Evolutionary conservation across 176 grass and related monocot species (phyloP), one percentile per base, ranked within the genome.

Genomic region (Dendrocalamus sinicus): DNA sequence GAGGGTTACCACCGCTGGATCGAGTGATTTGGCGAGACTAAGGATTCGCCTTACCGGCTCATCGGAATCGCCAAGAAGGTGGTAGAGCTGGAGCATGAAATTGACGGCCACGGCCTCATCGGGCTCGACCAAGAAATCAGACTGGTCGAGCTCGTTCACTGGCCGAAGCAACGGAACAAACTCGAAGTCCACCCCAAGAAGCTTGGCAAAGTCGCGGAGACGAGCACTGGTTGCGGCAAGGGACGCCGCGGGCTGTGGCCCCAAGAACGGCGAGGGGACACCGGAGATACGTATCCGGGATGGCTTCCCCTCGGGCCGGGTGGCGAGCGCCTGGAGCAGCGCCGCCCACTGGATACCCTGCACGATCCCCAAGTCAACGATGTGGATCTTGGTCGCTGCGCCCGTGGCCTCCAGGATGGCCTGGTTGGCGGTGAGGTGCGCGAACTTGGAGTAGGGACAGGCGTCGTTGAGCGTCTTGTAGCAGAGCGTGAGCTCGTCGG

Each of bases 261-360:
- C 94, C 60, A 96, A 43, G 73, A 83, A 80, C 37, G 90, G 97
- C 32, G 97, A 95, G 13, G 97, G 92, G 61, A 99, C 84, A 52
- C 97, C 97, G 15, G 97, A 96, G 90, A 99, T 94, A 5, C 97
- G 94, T 39, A 99, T 70, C 54, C 81, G 55, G 24, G 94, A 78
- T 0, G 97, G 97, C 71, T 99, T 99, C 30, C 94, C 97, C 73
- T 81, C 82, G 6, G 97, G 89, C 17, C 97, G 88, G 2, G 97
- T 99, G 30, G 97, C 94, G 23, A 99, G 97, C 72, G 97, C 97
- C 89, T 99, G 97, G 26, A 99, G 91, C 46, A 99, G 91, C 75
- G 90, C 94, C 67, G 97, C 94, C 93, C 97, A 99, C 79, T 99
- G 97, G 86, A 99, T 89, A 2, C 97, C 97, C 78, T 96, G 97